Conservation (phyloP, 306 rosid species). For the Chamaecrista fasciculata region DNA sequence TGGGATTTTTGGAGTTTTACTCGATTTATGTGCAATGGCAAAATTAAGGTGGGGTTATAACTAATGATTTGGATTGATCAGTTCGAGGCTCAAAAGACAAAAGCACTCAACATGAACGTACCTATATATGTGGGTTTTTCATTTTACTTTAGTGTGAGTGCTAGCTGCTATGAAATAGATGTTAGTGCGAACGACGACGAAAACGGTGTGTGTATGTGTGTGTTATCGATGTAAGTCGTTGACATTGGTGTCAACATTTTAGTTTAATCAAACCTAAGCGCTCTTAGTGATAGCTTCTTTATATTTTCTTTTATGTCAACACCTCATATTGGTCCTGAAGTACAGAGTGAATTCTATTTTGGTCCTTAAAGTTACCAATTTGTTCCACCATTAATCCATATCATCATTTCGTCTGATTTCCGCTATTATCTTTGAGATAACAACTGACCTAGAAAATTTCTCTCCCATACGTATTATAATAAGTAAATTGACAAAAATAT, state of each 20-base stretch:
- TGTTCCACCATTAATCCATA: too few species aligned
- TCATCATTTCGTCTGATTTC: too few species aligned
- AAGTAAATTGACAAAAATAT: too few species aligned
- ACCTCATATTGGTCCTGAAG: too few species aligned
- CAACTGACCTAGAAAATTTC: too few species aligned
- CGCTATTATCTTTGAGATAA: too few species aligned
- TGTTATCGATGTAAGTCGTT: background rate
- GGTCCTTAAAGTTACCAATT: too few species aligned
- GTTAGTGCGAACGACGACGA: background rate
- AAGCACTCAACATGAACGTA: slow-evolving; percentile 11
- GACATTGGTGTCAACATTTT: background rate
- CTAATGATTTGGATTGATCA: too few species aligned
- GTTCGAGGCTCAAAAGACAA: slow-evolving; percentile 24
- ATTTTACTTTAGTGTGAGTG: too few species aligned
- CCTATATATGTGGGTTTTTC: background rate
- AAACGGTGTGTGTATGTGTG: background rate
- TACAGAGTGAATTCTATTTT: too few species aligned
- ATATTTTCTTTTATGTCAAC: background rate
- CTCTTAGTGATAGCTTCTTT: background rate
- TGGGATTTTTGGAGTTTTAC: slow-evolving; percentile 39
- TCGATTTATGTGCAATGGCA: slow-evolving; percentile 53
- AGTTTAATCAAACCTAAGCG: background rate
- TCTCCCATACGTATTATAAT: too few species aligned
- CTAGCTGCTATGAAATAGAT: background rate
- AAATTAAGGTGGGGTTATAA: slow-evolving; percentile 8